Evolutionary conservation across 331 rosid genomes (phyloP).

Genomic region (Rhamnella rubrinervis): DNA sequence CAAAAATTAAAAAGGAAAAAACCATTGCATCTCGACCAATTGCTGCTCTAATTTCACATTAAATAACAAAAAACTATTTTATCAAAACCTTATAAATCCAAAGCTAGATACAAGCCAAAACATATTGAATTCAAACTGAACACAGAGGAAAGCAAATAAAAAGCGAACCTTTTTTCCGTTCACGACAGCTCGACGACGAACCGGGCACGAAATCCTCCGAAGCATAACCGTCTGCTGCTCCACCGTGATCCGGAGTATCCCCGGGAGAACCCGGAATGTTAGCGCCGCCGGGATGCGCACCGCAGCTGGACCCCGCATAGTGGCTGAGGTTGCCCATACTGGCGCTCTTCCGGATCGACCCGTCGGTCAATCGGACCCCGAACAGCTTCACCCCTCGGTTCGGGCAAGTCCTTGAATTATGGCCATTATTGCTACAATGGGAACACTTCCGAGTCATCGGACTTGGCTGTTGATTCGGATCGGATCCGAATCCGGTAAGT

Average conservation of each 20-base stretch:
- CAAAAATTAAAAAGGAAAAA: too few species aligned
- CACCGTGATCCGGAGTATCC: constrained; percentile 69
- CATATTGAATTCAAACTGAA: not conserved
- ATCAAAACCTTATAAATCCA: not conserved
- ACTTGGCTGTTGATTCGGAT: not conserved
- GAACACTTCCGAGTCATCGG: constrained; percentile 96
- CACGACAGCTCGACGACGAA: constrained; percentile 74
- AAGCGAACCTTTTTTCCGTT: constrained; percentile 76
- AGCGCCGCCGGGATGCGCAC: constrained; percentile 40
- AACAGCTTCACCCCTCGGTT: constrained; percentile 94
- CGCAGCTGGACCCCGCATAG: constrained; percentile 73
- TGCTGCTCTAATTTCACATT: too few species aligned
- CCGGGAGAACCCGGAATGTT: constrained; percentile 82
- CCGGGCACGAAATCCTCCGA: constrained; percentile 98
- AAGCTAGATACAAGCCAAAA: not conserved
- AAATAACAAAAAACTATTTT: too few species aligned
- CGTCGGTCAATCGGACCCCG: constrained; percentile 94
- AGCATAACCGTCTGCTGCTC: constrained; percentile 77
- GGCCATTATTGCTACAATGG: constrained; percentile 99
- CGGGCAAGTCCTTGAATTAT: constrained; percentile 95
- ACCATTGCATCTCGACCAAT: too few species aligned
- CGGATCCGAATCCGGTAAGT: constrained; percentile 39
- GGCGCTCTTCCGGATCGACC: constrained; percentile 92
- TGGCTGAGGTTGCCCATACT: constrained; percentile 98
- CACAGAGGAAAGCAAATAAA: not conserved